Conservation (phyloP, 148 eudicot genomes). For the Rhododendron ovatum region DNA sequence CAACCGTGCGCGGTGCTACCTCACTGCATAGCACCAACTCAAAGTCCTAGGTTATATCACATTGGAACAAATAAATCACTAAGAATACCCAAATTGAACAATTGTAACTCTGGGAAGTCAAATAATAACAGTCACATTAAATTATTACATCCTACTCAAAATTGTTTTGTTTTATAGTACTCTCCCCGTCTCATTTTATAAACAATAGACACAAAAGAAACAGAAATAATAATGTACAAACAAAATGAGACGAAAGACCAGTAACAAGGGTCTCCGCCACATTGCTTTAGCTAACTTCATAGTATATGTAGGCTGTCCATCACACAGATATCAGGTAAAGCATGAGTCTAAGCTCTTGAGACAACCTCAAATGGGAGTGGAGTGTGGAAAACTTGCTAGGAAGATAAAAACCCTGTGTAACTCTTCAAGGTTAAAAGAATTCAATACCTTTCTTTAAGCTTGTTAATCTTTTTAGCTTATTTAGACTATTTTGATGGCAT, state of each 20-base stretch:
- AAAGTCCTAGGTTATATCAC: not conserved
- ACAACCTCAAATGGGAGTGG: not conserved
- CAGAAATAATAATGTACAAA: too few relatives aligned
- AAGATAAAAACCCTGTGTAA: not conserved
- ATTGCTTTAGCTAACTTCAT: not conserved
- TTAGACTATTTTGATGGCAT: not conserved
- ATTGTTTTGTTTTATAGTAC: too few relatives aligned
- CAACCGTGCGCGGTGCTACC: too few relatives aligned
- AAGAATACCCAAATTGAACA: not conserved
- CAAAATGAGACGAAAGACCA: too few relatives aligned
- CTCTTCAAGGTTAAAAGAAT: not conserved
- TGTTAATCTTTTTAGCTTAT: not conserved
- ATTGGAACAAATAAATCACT: not conserved
- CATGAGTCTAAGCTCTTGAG: not conserved
- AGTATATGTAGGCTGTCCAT: too few relatives aligned
- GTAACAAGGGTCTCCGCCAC: not conserved
- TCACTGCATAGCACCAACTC: too few relatives aligned
- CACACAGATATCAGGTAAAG: too few relatives aligned
- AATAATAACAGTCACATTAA: not conserved
- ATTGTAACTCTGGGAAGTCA: not conserved
- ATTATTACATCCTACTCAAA: too few relatives aligned
- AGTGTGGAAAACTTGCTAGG: not conserved
- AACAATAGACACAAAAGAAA: too few relatives aligned
- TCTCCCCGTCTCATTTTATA: too few relatives aligned
- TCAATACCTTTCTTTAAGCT: not conserved